These are phyloP conservation scores for Penicillium canariense DNA, from an alignment of 495 filamentous ascomycete genomes.

Conservation along the genomic window DNA sequence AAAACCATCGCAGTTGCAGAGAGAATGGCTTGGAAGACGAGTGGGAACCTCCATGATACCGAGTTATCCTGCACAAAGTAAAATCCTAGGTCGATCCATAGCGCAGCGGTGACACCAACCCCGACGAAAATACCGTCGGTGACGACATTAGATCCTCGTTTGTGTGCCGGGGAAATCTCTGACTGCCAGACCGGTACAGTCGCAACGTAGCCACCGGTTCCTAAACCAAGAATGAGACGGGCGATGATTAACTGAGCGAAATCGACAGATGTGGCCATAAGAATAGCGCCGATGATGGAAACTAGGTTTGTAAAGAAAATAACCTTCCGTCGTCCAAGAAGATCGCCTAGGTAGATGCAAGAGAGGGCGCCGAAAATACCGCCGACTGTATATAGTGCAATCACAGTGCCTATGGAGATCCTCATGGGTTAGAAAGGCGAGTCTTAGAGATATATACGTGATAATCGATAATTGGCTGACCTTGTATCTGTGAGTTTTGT, in stretches of 20 bases:
- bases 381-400: constrained; percentile 18
- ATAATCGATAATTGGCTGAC: neutral
- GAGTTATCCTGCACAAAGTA: constrained; percentile 13
- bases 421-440: neutral
- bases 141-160: constrained; percentile 36
- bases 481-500: constrained; percentile 26
- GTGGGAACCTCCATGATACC: constrained; percentile 42
- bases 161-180: constrained; percentile 32
- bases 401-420: constrained; percentile 8
- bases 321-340: constrained; percentile 47
- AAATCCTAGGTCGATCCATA: constrained; percentile 13
- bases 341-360: constrained; percentile 45
- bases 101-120: constrained; percentile 16
- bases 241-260: constrained; percentile 44
- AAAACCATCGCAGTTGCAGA: constrained; percentile 40
- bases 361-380: constrained; percentile 15
- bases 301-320: constrained; percentile 46
- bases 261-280: constrained; percentile 47
- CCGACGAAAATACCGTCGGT: constrained; percentile 38
- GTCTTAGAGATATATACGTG: neutral
- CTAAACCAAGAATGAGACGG: constrained; percentile 36
- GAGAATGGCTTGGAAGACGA: constrained; percentile 47
- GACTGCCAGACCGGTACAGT: constrained; percentile 45
- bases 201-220: constrained; percentile 36
- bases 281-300: constrained; percentile 49